Conservation (phyloP, 2,329 filamentous ascomycete genomes). For the Blumeria graminis region DNA sequence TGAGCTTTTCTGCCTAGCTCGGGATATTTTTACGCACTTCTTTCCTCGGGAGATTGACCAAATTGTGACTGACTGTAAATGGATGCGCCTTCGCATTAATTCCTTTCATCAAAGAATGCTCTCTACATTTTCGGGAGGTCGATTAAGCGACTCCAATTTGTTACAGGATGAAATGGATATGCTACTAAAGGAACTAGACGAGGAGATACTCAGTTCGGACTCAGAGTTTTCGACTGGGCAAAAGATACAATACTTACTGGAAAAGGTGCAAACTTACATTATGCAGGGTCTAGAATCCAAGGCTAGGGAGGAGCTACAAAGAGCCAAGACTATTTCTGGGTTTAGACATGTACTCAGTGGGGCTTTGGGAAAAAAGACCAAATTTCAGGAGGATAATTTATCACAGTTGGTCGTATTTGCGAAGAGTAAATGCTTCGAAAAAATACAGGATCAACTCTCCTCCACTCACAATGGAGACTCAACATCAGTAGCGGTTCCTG, state of each 20-base stretch:
- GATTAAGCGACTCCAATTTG: slow-evolving; percentile 29
- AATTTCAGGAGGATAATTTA: slow-evolving; percentile 52
- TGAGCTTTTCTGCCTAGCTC: slow-evolving; percentile 59
- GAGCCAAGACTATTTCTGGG: slow-evolving; percentile 39
- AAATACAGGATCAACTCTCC: slow-evolving; percentile 3
- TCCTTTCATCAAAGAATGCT: slow-evolving; percentile 48
- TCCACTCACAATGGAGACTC: slow-evolving; percentile 9
- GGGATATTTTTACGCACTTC: slow-evolving; percentile 21
- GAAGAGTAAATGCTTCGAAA: slow-evolving; percentile 29
- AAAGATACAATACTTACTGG: slow-evolving; percentile 51
- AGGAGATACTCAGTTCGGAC: slow-evolving; percentile 18
- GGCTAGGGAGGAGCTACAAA: slow-evolving; percentile 44
- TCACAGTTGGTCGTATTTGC: slow-evolving; percentile 85
- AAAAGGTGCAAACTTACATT: slow-evolving; percentile 62
- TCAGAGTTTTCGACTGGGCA: slow-evolving; percentile 21
- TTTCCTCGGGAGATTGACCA: slow-evolving; percentile 11
- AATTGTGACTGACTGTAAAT: slow-evolving; percentile 17
- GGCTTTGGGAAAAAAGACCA: slow-evolving; percentile 62
- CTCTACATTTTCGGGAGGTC: slow-evolving; percentile 10
- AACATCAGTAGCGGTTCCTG: slow-evolving; percentile 23
- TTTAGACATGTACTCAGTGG: slow-evolving; percentile 71
- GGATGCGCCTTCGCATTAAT: slow-evolving; percentile 36
- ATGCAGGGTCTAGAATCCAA: slow-evolving; percentile 61
- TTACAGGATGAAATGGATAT: slow-evolving; percentile 35
- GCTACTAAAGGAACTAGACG: slow-evolving; percentile 26